These are phyloP conservation scores for Silene latifolia DNA, from an alignment of 148 eudicot genomes.

Conservation along the genomic window DNA sequence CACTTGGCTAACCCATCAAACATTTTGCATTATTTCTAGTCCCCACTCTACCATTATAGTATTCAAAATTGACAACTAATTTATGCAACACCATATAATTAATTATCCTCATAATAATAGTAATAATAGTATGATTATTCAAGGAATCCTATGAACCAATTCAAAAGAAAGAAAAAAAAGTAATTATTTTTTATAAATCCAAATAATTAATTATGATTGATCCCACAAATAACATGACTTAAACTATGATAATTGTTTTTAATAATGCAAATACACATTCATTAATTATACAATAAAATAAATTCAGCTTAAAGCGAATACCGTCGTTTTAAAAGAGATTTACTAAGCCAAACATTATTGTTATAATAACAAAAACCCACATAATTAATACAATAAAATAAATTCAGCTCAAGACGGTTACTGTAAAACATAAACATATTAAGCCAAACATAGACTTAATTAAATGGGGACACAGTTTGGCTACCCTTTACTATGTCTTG, in stretches of 20 bases:
- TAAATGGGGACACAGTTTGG: constrained; percentile 28
- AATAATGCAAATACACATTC: constrained; percentile 4
- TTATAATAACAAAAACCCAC: neutral
- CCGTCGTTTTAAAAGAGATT: too few species aligned
- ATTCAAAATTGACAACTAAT: constrained; percentile 23
- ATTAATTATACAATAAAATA: neutral
- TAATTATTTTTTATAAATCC: too few species aligned
- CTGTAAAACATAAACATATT: constrained; percentile 16
- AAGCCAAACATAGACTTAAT: constrained; percentile 36
- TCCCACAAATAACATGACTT: too few species aligned
- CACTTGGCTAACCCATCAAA: constrained; percentile 23
- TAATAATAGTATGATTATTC: neutral
- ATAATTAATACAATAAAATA: neutral
- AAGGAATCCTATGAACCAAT: constrained; percentile 24
- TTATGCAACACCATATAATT: constrained; percentile 17
- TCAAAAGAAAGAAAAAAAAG: neutral
- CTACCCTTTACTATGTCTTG: constrained; percentile 29
- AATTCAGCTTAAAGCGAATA: constrained; percentile 9
- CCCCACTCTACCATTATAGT: constrained; percentile 23
- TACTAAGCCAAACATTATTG: constrained; percentile 28
- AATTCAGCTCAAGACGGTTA: neutral
- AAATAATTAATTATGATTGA: too few species aligned
- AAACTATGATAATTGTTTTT: too few species aligned
- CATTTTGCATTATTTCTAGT: constrained; percentile 28
- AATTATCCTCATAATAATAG: neutral